Base-by-base conservation (phyloP, 257 asterid species). In the Petunia axillaris region DNA sequence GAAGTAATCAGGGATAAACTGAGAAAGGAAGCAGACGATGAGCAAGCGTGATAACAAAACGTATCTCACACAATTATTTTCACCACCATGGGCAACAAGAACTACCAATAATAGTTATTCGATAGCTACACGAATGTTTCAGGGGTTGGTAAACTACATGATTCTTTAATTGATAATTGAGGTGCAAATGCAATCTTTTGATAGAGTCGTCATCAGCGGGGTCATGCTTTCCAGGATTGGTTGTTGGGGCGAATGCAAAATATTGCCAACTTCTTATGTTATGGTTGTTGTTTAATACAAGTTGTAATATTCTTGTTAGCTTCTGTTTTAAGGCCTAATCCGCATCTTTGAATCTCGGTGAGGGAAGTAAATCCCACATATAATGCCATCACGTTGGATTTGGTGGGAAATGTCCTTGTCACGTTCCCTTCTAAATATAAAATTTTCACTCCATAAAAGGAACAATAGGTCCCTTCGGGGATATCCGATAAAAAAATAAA, bases 331-430 rank as follows among this genome's bases (percentile, higher is more conserved):
- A 68, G 40, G n/a, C 15, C 57, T 43, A 44, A 68, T 16, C 38
- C 9, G 44, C 43, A 68, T 16, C n/a, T 68, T 68, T 8, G 58
- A 44, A 44, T 68, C 15, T 13, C 11, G 73, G 35, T 13, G 74
- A 65, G 15, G 52, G 14, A 14, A 36, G 39, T 13, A 73, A 73
- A 70, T 0, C 8, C 9, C 25, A 46, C 59, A 70, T 46, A 25
- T 70, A 70, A 50, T 50, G 62, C 6, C 77, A 71, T 50, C 77
- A 71, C 62, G 60, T 71, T 50, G 77, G 43, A 48, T 71, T 71
- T 50, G 77, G 77, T 71, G 14, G 44, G 15, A 52, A 8, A 14
- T 57, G 36, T 15, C 63, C 35, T 57, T n/a, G 63, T 57, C 63
- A 57, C 63, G 36, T 14, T 57, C 63, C 4, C 36, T 57, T 57